phyloP scores from a whole-genome alignment of 306 rosid genomes.

The Psophocarpus tetragonolobus region DNA sequence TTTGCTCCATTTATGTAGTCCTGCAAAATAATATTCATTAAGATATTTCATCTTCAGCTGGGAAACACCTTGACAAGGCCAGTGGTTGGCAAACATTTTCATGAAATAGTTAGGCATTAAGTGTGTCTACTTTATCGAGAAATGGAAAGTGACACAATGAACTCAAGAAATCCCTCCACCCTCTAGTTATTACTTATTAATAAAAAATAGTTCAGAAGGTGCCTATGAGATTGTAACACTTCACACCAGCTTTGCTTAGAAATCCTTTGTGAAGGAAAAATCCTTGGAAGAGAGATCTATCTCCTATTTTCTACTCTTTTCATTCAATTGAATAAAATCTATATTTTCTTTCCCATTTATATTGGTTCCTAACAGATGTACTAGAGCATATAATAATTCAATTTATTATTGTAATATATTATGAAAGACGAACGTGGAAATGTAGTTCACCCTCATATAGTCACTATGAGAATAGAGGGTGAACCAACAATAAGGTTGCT shows the following conservation, averaged over 20 bases:
- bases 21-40: slow-evolving; percentile 45
- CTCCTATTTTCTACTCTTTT: no score
- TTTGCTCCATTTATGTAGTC: slow-evolving; percentile 37
- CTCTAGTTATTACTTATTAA: no score
- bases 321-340: no score
- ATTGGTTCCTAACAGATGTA: no score
- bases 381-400: neutral
- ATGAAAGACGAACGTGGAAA: neutral
- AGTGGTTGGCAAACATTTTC: neutral
- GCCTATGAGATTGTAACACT: no score
- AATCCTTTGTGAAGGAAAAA: no score
- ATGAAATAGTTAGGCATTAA: neutral
- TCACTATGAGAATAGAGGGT: neutral
- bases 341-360: no score
- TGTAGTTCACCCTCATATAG: neutral
- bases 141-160: neutral
- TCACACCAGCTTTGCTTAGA: no score
- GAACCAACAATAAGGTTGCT: neutral
- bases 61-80: neutral
- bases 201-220: no score
- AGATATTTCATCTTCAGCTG: slow-evolving; percentile 30
- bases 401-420: no score
- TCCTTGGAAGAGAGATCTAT: no score
- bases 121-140: neutral
- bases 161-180: no score